These are phyloP conservation scores for Geranomyces michiganensis DNA, from an alignment of 192 early-diverging fungal species.

Conservation along the genomic window DNA sequence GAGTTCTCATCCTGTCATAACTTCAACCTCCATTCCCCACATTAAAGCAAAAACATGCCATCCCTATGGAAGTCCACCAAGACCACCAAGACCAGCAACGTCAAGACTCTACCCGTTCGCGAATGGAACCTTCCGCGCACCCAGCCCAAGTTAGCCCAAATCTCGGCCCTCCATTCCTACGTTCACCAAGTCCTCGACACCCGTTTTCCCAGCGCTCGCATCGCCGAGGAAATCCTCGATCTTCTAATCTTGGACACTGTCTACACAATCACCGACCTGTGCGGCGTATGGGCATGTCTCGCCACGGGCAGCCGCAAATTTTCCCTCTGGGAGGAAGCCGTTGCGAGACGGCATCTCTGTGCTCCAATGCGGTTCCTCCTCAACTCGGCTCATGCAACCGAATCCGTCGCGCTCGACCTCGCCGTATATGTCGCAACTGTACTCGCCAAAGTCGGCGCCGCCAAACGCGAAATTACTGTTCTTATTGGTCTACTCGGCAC, in stretches of 20 bases:
- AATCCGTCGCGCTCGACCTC: neutral
- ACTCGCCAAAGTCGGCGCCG: neutral
- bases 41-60: too few relatives aligned
- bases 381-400: neutral
- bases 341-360: neutral
- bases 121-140: too few relatives aligned
- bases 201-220: neutral
- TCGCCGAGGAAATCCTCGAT: neutral
- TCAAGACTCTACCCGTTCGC: too few relatives aligned
- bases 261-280: neutral
- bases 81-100: too few relatives aligned
- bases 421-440: neutral
- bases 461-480: neutral
- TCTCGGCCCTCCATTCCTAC: too few relatives aligned
- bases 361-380: neutral
- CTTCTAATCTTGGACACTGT: neutral
- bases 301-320: neutral
- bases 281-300: neutral
- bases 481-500: neutral
- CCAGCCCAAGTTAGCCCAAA: too few relatives aligned
- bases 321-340: neutral
- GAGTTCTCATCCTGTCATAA: too few relatives aligned
- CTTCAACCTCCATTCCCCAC: too few relatives aligned
- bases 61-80: too few relatives aligned
- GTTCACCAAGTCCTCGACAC: too few relatives aligned